Evolutionary conservation across 306 rosid genomes (phyloP), one percentile per base, ranked within the genome.

Genomic region (Cucurbita maxima): DNA sequence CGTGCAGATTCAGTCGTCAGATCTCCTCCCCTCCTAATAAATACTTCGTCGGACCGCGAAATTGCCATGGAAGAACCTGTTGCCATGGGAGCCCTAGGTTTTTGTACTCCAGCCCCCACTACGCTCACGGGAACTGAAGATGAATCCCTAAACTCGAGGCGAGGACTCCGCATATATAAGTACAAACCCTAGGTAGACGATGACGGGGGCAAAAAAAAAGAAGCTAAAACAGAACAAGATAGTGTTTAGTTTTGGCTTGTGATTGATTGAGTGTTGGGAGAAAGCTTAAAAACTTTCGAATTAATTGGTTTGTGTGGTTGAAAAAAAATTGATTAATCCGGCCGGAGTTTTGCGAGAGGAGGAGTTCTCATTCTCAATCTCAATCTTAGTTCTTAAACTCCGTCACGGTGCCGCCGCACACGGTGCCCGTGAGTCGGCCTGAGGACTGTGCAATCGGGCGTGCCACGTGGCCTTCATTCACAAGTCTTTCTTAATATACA

Each of bases 11-110:
- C 84, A 11, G 66, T 78, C 37, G 20, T 37, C 20, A 83, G 84
- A 15, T 67, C 79, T 11, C 71, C 19, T 81, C 86, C 48, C 59
- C 70, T 40, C 58, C 83, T n/a, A 18, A 16, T 20, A 60, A 53
- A 59, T 77, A 72, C 62, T 73, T 82, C 2, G 47, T 67, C 22
- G 72, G 83, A 0, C 3, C 34, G 52, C 84, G 66, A 14, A 73
- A 60, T 82, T 84, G 85, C 56, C 57, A 58, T 36, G 83, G 76
- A 7, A 80, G 83, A 68, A 61, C 70, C 1, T 68, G 85, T 16
- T 59, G 82, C 77, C 86, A 75, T 5, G 79, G 81, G 47, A 82
- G 79, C 57, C 86, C 88, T 15, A 75, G 74, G 77, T 66, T 74
- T 34, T 58, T 50, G 54, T 77, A 74, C 43, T 54, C 82, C 8